phyloP scores from a whole-genome alignment of 2,329 filamentous ascomycete genomes.

The Aureobasidium sp. region DNA sequence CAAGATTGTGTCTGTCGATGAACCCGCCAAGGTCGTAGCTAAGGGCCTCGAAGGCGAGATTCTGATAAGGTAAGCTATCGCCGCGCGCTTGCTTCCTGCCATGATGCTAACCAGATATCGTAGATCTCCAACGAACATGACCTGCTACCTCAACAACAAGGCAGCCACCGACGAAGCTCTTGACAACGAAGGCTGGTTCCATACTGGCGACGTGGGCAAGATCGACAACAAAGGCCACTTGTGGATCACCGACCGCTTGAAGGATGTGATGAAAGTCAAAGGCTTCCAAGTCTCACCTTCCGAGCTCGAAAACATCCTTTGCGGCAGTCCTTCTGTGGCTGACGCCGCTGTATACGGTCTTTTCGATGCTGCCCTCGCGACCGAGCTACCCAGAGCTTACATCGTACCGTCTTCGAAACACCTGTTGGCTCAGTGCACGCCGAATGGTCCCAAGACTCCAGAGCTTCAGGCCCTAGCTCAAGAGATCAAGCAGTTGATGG shows the following conservation, averaged over 20 bases:
- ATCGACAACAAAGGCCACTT: conserved; percentile 21
- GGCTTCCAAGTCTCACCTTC: conserved; percentile 27
- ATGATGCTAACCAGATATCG: conserved; percentile 12
- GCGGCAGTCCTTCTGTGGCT: conserved; percentile 18
- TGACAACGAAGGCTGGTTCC: conserved; percentile 17
- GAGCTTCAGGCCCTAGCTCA: conserved; percentile 25
- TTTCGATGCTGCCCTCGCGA: conserved; percentile 16
- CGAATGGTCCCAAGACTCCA: conserved; percentile 34
- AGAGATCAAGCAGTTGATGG: conserved; percentile 36
- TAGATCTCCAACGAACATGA: conserved; percentile 17
- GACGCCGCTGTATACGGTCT: conserved; percentile 23
- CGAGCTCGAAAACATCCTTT: conserved; percentile 24
- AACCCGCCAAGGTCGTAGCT: conserved; percentile 22
- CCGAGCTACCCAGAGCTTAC: conserved; percentile 19
- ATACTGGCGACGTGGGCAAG: conserved; percentile 33
- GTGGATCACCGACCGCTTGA: conserved; percentile 26
- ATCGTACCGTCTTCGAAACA: conserved; percentile 14
- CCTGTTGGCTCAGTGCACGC: conserved; percentile 2
- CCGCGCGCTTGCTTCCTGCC: not conserved
- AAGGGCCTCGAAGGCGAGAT: conserved; percentile 23
- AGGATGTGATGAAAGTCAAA: conserved; percentile 29
- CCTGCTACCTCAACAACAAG: conserved; percentile 27
- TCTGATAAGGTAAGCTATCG: not conserved
- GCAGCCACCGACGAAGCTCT: conserved; percentile 20
- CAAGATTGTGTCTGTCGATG: conserved; percentile 9